A percentile compares a stretch with the other conserved stretches of the same genome.
Conservation (phyloP, 2,329 filamentous ascomycete genomes). For the Podosphaera aphanis region DNA sequence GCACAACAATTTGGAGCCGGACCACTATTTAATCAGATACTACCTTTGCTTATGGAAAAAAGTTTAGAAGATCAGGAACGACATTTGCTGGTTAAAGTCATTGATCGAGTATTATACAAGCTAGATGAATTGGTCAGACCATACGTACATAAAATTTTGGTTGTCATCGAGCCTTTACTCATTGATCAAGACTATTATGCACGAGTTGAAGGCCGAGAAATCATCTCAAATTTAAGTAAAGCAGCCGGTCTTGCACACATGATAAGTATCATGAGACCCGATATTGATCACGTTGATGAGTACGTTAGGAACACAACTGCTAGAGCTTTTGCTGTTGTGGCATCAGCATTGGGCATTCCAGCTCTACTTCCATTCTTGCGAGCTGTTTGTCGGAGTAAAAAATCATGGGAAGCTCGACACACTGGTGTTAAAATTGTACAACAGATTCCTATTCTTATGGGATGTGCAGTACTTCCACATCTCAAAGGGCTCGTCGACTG, state of each 20-base stretch:
- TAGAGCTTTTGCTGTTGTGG: conserved; percentile 88
- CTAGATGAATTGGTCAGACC: conserved; percentile 88
- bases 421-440: conserved; percentile 98
- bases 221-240: conserved; percentile 94
- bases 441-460: conserved; percentile 97
- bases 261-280: conserved; percentile 97
- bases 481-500: conserved; percentile 91
- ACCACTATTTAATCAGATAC: conserved; percentile 86
- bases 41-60: conserved; percentile 94
- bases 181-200: conserved; percentile 99
- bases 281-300: conserved; percentile 95
- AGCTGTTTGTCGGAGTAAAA: conserved; percentile 92
- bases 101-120: conserved; percentile 95
- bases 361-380: conserved; percentile 83
- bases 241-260: conserved; percentile 91
- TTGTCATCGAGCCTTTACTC: conserved; percentile 94
- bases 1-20: conserved; percentile 88
- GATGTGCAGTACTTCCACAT: conserved; percentile 84
- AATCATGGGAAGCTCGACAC: conserved; percentile 94
- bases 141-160: conserved; percentile 93
- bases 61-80: conserved; percentile 93
- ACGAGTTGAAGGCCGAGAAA: conserved; percentile 89
- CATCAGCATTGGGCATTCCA: conserved; percentile 85
- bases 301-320: conserved; percentile 97
- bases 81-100: conserved; percentile 94